Percentiles rank a stretch among this genome's conserved stretches.
Conservation (phyloP, 176 grass and related monocot species). For the Saccharum spontaneum region DNA sequence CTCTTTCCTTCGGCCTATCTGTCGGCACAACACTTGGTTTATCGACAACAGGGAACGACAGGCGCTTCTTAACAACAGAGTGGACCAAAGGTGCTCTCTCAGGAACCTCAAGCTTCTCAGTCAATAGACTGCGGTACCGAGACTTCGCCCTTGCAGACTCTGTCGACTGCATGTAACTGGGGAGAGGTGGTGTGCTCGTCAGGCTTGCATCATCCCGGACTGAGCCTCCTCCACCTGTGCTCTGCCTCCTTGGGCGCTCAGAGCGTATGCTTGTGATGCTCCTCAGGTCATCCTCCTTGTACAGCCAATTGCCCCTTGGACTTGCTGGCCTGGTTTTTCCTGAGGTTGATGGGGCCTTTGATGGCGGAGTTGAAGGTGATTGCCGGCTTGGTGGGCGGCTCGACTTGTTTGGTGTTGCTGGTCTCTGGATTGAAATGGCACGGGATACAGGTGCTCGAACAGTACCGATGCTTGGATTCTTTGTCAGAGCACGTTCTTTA, state of each 20-base stretch:
- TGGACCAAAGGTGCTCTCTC: conserved; percentile 54
- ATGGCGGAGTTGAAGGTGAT: conserved; percentile 69
- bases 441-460: conserved; percentile 18
- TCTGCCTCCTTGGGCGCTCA: conserved; percentile 69
- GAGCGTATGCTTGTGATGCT: conserved; percentile 81
- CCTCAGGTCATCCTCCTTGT: conserved; percentile 75
- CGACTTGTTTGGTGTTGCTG: conserved; percentile 47
- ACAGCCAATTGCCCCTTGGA: conserved; percentile 54
- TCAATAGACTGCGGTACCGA: conserved; percentile 48
- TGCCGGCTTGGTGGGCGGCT: conserved; percentile 64
- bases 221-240: conserved; percentile 65
- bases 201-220: conserved; percentile 76
- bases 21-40: conserved; percentile 19
- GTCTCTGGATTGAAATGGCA: conserved; percentile 42
- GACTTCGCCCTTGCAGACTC: conserved; percentile 80
- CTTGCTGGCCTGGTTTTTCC: conserved; percentile 64
- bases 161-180: conserved; percentile 91
- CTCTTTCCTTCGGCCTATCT: conserved; percentile 42
- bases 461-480: conserved; percentile 17
- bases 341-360: conserved; percentile 41
- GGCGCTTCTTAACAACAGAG: conserved; percentile 60
- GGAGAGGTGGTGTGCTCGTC: conserved; percentile 59
- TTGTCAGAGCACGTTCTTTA: conserved; percentile 32
- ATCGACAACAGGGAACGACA: conserved; percentile 73
- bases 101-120: conserved; percentile 51